phyloP scores from a whole-genome alignment of 306 rosid genomes.

The Begonia masoniana region DNA sequence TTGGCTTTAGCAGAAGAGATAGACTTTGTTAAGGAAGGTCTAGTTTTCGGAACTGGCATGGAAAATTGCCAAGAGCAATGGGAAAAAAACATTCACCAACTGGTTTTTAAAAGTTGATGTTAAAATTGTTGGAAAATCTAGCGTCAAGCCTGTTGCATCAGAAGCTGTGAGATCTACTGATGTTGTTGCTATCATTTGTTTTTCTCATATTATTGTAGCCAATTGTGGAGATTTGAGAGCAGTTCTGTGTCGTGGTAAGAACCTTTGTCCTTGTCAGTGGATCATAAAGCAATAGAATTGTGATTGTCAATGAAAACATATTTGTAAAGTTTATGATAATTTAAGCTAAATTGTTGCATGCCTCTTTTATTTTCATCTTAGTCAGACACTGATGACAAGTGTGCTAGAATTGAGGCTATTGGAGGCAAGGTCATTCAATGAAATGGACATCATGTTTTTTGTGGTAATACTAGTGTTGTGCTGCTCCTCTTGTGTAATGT shows the following conservation, averaged over 20 bases:
- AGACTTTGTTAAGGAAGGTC: constrained; percentile 22
- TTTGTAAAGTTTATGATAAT: constrained; percentile 1
- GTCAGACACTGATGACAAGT: too few relatives aligned
- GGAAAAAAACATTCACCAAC: constrained; percentile 5
- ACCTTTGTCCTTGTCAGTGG: constrained; percentile 41
- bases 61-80: constrained; percentile 34
- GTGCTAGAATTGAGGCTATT: constrained; percentile 38
- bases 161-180: constrained; percentile 49
- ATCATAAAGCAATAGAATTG: constrained; percentile 27
- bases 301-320: not conserved
- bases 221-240: constrained; percentile 51
- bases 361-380: not conserved
- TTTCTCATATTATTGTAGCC: constrained; percentile 37
- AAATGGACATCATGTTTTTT: constrained; percentile 43
- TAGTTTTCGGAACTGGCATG: constrained; percentile 14
- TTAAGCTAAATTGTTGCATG: constrained; percentile 1
- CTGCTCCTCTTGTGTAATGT: too few relatives aligned
- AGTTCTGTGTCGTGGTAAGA: constrained; percentile 41
- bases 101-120: constrained; percentile 32
- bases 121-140: constrained; percentile 27
- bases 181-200: constrained; percentile 31
- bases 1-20: constrained; percentile 41
- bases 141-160: constrained; percentile 30
- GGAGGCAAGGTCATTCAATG: constrained; percentile 46
- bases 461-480: too few relatives aligned